Base-by-base conservation (phyloP, 345 rosid species). In the Litchi chinensis region DNA sequence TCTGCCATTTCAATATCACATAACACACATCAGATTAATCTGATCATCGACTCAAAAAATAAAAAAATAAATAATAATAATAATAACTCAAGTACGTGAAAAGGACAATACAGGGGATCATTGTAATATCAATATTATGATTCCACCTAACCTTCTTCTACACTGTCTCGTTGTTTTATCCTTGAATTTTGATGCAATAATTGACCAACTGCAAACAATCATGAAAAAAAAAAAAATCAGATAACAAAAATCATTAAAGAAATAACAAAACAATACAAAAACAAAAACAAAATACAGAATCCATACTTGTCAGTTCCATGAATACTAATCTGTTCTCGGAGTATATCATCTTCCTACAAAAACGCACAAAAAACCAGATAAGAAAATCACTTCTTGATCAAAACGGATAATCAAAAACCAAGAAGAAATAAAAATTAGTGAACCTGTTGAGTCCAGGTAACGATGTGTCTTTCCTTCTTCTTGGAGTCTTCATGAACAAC, bases 101-200 rank as follows among this genome's bases (percentile, higher is more conserved):
- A 50, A 66, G 66, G 72, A 62, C 66, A 69, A 67, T 74, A 75
- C 69, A 76, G 60, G 65, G 66, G 50, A 84, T 63, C 56, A 71
- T 64, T 43, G 18, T 8, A 70, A 22, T 32, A 73, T 40, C 76
- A 54, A 40, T 59, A 63, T 72, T 62, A 69, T 81, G 18, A 41
- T 22, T 73, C 50, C 71, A 76, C 82, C 75, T 60, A 96, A 96
- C 99, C 99, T 94, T 83, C 99, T 86, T 83, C 99, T 87, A 82
- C 99, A 96, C 88, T 96, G 99, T 79, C 99, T 93, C 39, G 99
- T 92, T 41, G 95, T 94, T 79, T 96, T 96, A 84, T 94, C 98
- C 85, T 85, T 93, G 78, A 96, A 94, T 79, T 90, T 93, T 1
- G 97, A 93, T 37, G 98, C 99, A 59, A 96, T 96, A 82, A 90